phyloP scores from a whole-genome alignment of 768 basidiomycete genomes.

The Pisolithus microcarpus region DNA sequence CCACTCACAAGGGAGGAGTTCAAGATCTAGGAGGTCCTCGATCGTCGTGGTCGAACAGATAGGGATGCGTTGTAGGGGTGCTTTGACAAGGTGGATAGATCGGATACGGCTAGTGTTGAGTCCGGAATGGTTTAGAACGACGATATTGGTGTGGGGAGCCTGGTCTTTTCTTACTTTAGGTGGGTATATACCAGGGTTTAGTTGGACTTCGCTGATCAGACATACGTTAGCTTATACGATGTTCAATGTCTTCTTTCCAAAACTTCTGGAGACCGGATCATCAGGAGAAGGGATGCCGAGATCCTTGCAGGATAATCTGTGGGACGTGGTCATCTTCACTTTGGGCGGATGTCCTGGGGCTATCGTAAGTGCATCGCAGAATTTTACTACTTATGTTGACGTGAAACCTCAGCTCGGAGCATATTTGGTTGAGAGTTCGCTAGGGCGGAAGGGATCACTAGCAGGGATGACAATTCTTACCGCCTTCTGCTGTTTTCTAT shows the following conservation, averaged over 20 bases:
- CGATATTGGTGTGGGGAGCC: constrained; percentile 67
- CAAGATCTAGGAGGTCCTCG: constrained; percentile 31
- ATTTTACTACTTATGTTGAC: constrained; percentile 1
- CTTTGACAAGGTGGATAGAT: constrained; percentile 50
- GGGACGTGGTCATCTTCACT: constrained; percentile 85
- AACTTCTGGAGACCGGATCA: constrained; percentile 58
- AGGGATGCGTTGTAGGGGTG: constrained; percentile 32
- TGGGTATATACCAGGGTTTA: constrained; percentile 26
- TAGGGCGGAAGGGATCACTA: constrained; percentile 69
- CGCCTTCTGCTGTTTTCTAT: constrained; percentile 64
- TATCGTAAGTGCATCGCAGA: constrained; percentile 43
- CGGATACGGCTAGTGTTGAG: constrained; percentile 63
- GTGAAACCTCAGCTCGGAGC: constrained; percentile 61
- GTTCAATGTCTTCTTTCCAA: constrained; percentile 91
- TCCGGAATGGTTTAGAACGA: constrained; percentile 71
- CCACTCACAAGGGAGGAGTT: constrained; percentile 4
- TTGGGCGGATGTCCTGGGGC: constrained; percentile 81
- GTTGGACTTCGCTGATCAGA: background rate
- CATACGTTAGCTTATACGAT: constrained; percentile 68
- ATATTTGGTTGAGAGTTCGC: constrained; percentile 60
- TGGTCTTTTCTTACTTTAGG: constrained; percentile 79
- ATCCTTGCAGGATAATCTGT: constrained; percentile 55
- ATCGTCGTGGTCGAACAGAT: constrained; percentile 32
- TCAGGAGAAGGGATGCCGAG: constrained; percentile 27
- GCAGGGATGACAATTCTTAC: constrained; percentile 72